Percentiles rank a stretch among this genome's conserved stretches.
These are phyloP conservation scores for Termitomyces sp. DNA, from an alignment of 768 basidiomycete genomes.

Conservation along the genomic window DNA sequence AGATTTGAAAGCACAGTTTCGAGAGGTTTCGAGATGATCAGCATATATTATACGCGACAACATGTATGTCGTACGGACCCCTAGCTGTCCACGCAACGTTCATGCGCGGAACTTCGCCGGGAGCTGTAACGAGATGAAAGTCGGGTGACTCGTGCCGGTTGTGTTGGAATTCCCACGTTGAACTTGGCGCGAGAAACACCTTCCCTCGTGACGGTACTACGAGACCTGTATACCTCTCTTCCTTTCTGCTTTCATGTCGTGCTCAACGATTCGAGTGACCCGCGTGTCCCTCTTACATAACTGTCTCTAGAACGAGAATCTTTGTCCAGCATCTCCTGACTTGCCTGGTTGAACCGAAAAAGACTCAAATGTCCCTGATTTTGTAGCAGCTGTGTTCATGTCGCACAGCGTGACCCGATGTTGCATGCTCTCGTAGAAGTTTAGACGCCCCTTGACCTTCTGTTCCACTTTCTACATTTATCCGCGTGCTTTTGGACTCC, in stretches of 20 bases:
- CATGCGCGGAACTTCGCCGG: too few relatives aligned
- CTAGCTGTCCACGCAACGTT: too few relatives aligned
- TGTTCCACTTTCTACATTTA: not conserved
- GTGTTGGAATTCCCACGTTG: too few relatives aligned
- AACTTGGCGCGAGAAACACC: not conserved
- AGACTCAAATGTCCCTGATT: not conserved
- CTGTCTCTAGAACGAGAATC: not conserved
- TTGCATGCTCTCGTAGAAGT: conserved; percentile 6
- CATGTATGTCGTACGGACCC: too few relatives aligned
- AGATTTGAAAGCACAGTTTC: not conserved
- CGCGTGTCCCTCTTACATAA: not conserved
- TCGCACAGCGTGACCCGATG: conserved; percentile 7
- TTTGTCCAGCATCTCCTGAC: not conserved
- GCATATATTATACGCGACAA: too few relatives aligned
- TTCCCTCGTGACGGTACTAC: not conserved
- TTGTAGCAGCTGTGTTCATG: not conserved
- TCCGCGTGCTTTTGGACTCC: not conserved
- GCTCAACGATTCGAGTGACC: not conserved
- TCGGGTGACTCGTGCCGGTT: not conserved
- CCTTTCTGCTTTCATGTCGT: not conserved
- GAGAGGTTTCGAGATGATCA: not conserved
- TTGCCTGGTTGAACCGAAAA: not conserved
- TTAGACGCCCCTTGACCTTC: not conserved
- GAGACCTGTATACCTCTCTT: not conserved
- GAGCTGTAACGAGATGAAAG: too few relatives aligned